Evolutionary conservation across 2,329 filamentous ascomycete genomes (phyloP), one percentile per base, ranked within the genome.

Genomic region (Fusarium sp.): DNA sequence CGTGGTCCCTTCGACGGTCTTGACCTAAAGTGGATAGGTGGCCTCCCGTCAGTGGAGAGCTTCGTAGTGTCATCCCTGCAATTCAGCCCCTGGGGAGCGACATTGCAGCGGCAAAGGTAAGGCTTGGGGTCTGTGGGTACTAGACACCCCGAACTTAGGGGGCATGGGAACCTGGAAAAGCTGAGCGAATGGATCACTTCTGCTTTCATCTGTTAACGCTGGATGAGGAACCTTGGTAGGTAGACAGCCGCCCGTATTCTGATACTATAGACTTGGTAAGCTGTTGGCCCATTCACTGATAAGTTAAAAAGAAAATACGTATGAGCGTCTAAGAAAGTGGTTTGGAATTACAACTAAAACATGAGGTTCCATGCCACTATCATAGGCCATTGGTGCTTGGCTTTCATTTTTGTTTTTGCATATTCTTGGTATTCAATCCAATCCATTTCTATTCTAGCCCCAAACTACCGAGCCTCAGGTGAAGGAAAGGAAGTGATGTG

Each of bases 381-480:
- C 43, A 46, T n/a, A 26, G 35, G 13, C 39, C 46, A 60, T 65
- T 65, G 60, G 43, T 37, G 44, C 53, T 55, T 58, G 50, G 52
- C 59, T 33, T 53, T 56, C 31, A 24, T 46, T 55, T 37, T 47
- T 42, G 47, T 57, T 53, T n/a, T 33, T 42, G 20, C 54, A 46
- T 59, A 56, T 58, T 49, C 57, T 42, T 42, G 42, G 42, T 48
- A 60, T 37, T 29, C 24, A 31, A 44, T 47, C 62, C 53, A 59
- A 42, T 60, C 47, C 43, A 46, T 33, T 38, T 43, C 13, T 31
- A 13, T 26, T 33, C 21, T 44, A 55, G 38, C n/a, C 41, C 37
- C 37, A 38, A 35, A 38, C 58, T 53, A 63, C 61, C 52, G 63
- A 70, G 68, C 68, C 42, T 66, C 68, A 70, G 68, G 68, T 71